Evolutionary conservation across 257 asterid species (phyloP).

Genomic region (Voacanga thouarsii): DNA sequence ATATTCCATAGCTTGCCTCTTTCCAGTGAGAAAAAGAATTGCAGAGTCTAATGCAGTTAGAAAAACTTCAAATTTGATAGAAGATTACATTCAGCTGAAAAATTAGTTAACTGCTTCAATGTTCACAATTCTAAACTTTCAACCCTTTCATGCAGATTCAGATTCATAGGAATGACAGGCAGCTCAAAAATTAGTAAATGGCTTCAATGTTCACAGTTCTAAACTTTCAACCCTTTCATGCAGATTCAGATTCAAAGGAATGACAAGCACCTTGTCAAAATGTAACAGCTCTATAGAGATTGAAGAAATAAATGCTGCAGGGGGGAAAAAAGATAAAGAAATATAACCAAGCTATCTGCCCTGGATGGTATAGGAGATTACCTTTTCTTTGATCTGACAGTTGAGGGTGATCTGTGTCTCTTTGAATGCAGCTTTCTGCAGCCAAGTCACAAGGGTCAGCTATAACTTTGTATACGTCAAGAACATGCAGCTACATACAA

Average conservation of each 20-base stretch:
- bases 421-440: constrained; percentile 66
- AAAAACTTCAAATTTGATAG: neutral
- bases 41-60: neutral
- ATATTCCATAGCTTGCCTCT: neutral
- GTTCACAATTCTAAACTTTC: neutral
- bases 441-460: constrained; percentile 24
- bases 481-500: too few species aligned
- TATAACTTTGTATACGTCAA: neutral
- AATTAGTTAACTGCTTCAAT: neutral
- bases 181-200: neutral
- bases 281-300: neutral
- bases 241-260: neutral
- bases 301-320: neutral
- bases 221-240: neutral
- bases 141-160: neutral
- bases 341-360: neutral
- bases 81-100: neutral
- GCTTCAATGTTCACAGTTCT: neutral
- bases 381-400: constrained; percentile 80
- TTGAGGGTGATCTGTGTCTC: constrained; percentile 76
- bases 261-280: neutral
- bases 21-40: neutral
- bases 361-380: constrained; percentile 19
- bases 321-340: neutral
- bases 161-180: neutral